Base-by-base conservation (phyloP, 352 stramenopile species). In the Elongisporangium undulatum region DNA sequence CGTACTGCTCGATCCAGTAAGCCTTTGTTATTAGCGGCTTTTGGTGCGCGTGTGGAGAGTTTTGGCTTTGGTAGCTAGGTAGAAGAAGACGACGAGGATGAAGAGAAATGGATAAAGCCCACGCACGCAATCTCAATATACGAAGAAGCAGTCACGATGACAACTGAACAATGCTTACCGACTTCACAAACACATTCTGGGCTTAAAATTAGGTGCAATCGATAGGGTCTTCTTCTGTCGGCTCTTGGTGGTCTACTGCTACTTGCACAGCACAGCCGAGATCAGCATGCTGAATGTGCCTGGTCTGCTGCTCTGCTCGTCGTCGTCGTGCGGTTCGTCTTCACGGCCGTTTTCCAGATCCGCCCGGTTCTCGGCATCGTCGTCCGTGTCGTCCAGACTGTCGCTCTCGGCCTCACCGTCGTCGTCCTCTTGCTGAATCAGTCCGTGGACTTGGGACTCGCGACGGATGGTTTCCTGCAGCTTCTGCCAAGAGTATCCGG, bases 401-500 rank as follows among this genome's bases (percentile, higher is more conserved):
- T 54, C 49, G 12, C 55, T 58, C 24, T 15, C 24, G 3, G n/a
- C 19, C 3, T n/a, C 20, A 19, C 71, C 66, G 26, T 71, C 62
- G 48, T 74, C 77, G 10, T 79, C 72, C 4, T 81, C 68, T 9
- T 82, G 69, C 21, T 77, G 73, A 15, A 72, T 61, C 52, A 90
- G 72, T 5, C 79, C 76, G n/a, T 90, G 68, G 22, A 68, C 77
- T 34, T 76, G 74, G 5, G 81, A 93, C 67, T 93, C 81, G 34
- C 67, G 78, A 26, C 68, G 69, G 49, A 91, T 80, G 0, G 79
- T 91, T 56, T 91, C 84, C 61, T 93, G 84, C 2, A 93, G 70
- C 52, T 81, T 66, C 24, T 83, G 68, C 84, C 84, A 93, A 51
- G 81, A 91, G 66, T 93, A 93, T n/a, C 77, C 81, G 20, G 70